Evolutionary conservation across 495 filamentous ascomycete species (phyloP), one percentile per base, ranked within the genome.

Genomic region (Aspergillus biplanus): DNA sequence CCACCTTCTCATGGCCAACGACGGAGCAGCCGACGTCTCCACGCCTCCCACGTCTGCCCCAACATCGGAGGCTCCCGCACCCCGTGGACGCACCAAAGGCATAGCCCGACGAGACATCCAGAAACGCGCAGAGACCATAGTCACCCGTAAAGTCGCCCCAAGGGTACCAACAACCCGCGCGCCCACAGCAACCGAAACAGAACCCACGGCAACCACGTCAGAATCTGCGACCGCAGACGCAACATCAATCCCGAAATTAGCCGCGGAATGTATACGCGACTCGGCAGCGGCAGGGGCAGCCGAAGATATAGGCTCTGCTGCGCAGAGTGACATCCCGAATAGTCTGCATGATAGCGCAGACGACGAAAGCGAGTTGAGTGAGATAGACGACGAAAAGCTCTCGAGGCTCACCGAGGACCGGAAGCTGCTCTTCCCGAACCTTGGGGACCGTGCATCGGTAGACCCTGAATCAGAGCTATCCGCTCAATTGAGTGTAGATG

Each of bases 311-410:
- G 57, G 31, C 33, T 62, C 56, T 58, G 75, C 46, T 54, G 71
- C 70, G 21, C 76, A 76, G 33, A 77, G 72, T 34, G 81, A 80
- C 52, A 80, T 78, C 6, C 82, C 86, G 0, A 82, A 85, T 13
- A 90, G 86, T 66, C 71, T 90, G 13, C 88, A 91, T 62, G 91
- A 92, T 59, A 89, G 85, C 56, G 91, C 88, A 0, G 90, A 92
- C 65, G 90, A 92, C 61, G 91, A 93, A 74, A 92, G 89, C 69
- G 90, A 93, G 62, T 75, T 93, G 7, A 92, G 88, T 57, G 90
- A 93, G 58, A 82, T 88, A 6, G 82, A 85, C 35, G 82, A 84
- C 32, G 77, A 75, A 63, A 71, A 73, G 37, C 81, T 83, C 4
- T 79, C 85, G 48, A 81, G 74, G 56, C 66, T 75, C 33, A 69